phyloP scores from a whole-genome alignment of 2,329 filamentous ascomycete species.

The Cytospora leucostoma region DNA sequence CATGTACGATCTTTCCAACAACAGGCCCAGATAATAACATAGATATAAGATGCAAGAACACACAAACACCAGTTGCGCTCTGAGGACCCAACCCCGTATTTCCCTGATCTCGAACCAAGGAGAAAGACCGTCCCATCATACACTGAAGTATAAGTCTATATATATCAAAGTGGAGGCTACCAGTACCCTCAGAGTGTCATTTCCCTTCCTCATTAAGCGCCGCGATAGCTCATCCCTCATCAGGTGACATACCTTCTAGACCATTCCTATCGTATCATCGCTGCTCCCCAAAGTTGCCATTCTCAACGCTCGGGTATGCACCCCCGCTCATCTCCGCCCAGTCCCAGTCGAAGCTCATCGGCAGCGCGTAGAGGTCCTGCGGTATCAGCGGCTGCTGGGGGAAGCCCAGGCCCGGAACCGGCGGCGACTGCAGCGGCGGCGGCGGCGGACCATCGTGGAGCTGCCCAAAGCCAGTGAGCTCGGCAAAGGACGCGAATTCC shows the following conservation, averaged over 20 bases:
- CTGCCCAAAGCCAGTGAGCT: constrained; percentile 48
- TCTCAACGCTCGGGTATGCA: constrained; percentile 64
- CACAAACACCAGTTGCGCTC: no score
- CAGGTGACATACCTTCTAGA: background rate
- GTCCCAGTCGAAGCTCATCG: constrained; percentile 93
- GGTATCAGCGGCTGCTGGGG: constrained; percentile 82
- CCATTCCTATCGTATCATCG: background rate
- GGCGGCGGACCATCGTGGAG: constrained; percentile 33
- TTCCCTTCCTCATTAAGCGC: background rate
- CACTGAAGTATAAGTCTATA: no score
- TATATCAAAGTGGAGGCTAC: no score
- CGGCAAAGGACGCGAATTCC: constrained; percentile 43
- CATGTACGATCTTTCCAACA: no score
- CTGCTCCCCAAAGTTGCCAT: constrained; percentile 51
- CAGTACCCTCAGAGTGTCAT: background rate
- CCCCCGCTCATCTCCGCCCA: constrained; percentile 70
- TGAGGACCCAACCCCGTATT: no score
- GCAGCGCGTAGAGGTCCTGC: constrained; percentile 92
- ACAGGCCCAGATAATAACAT: no score
- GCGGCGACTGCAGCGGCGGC: constrained; percentile 39
- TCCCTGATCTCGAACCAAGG: no score
- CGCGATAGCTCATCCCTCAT: background rate
- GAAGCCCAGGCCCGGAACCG: constrained; percentile 49
- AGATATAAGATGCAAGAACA: no score
- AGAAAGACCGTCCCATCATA: no score